Percentiles rank a stretch among this genome's conserved stretches.
Conservation (phyloP, 75 land plant genomes). For the Selaginella moellendorffii region DNA sequence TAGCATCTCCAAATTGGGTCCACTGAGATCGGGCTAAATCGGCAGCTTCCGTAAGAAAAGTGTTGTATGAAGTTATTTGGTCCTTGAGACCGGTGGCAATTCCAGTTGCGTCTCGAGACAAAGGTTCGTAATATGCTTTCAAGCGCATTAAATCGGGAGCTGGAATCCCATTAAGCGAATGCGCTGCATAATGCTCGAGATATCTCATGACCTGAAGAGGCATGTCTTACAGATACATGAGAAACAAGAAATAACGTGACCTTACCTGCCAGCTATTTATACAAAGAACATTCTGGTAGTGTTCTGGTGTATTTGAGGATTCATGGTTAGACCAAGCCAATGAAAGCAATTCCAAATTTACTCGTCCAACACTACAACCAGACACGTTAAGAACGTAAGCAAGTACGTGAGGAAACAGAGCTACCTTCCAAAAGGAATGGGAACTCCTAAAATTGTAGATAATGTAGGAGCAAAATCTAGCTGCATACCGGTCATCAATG, state of each 20-base stretch:
- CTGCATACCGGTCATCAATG: constrained; percentile 26
- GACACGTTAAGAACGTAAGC: not conserved
- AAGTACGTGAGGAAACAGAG: not conserved
- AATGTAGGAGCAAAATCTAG: constrained; percentile 87
- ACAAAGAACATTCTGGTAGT: constrained; percentile 59
- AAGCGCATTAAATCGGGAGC: constrained; percentile 37
- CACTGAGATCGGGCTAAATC: constrained; percentile 82
- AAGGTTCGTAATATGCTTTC: no score
- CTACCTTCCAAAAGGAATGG: constrained; percentile 97
- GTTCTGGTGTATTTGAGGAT: not conserved
- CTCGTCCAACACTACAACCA: constrained; percentile 56
- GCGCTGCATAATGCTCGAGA: constrained; percentile 55
- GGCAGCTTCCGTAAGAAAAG: constrained; percentile 46
- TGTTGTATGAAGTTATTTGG: constrained; percentile 39
- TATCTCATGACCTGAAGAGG: constrained; percentile 70
- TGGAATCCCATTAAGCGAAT: constrained; percentile 66
- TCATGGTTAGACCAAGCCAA: constrained; percentile 19
- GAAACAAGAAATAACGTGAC: no score
- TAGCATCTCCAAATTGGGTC: constrained; percentile 70
- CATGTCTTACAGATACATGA: no score
- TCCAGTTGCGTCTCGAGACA: no score
- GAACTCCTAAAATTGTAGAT: constrained; percentile 71
- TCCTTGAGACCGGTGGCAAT: no score
- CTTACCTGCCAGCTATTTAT: constrained; percentile 85
- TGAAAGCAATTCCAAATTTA: constrained; percentile 61